Conservation (phyloP, 2,329 filamentous ascomycete genomes). For the Diaporthe sp. region DNA sequence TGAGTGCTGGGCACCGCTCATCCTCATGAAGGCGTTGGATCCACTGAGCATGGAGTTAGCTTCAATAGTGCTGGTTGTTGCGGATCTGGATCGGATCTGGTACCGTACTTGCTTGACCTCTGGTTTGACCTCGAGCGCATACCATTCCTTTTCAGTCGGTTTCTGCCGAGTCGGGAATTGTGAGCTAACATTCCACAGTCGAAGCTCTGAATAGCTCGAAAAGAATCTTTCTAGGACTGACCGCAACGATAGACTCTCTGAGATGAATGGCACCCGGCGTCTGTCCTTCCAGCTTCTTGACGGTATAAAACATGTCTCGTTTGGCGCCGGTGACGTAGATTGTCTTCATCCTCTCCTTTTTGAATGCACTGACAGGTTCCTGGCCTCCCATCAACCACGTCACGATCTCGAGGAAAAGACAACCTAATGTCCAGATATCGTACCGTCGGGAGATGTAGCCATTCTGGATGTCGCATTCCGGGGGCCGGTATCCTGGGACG, state of each 20-base stretch:
- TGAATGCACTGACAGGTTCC: background rate
- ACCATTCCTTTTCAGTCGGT: background rate
- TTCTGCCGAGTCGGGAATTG: background rate
- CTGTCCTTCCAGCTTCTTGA: background rate
- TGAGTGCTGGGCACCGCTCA: background rate
- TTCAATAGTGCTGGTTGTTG: background rate
- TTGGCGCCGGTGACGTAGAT: background rate
- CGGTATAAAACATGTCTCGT: background rate
- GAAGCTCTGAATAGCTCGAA: background rate
- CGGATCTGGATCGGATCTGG: background rate
- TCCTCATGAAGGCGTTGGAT: background rate
- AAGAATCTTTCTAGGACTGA: background rate
- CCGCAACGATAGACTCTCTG: background rate
- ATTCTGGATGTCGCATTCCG: constrained; percentile 10
- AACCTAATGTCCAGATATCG: background rate
- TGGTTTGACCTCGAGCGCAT: background rate
- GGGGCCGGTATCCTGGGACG: background rate
- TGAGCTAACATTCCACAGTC: background rate
- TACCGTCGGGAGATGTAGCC: background rate
- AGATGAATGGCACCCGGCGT: background rate
- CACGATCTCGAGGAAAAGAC: background rate
- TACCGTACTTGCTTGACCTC: background rate
- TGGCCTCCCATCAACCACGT: constrained; percentile 4
- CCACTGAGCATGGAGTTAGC: background rate
- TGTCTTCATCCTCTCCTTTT: background rate